A percentile compares a stretch with the other conserved stretches of the same genome.
Evolutionary conservation across 1,284 basidiomycete genomes (phyloP).

Genomic region (Apiotrichum siamense): DNA sequence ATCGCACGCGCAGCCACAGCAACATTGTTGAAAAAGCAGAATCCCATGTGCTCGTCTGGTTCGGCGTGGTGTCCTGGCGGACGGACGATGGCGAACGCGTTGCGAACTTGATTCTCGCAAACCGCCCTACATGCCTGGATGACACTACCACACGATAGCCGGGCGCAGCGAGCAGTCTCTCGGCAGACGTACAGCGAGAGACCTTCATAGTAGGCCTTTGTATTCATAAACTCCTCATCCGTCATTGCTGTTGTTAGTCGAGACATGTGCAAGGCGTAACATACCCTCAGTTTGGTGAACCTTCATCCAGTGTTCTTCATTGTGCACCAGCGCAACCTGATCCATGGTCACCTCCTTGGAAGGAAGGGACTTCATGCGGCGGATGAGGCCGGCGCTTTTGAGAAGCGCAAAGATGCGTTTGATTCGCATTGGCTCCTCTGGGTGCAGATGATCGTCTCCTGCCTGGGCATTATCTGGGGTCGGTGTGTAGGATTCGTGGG

Average conservation of each 20-base stretch:
- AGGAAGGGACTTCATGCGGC: constrained; percentile 70
- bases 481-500: constrained; percentile 41
- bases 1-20: constrained; percentile 81
- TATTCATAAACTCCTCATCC: constrained; percentile 64
- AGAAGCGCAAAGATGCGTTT: constrained; percentile 68
- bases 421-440: constrained; percentile 84
- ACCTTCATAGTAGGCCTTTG: constrained; percentile 73
- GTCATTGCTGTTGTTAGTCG: constrained; percentile 56
- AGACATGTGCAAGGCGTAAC: constrained; percentile 4
- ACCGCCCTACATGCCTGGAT: constrained; percentile 86
- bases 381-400: constrained; percentile 56
- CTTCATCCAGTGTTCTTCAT: constrained; percentile 82
- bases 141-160: constrained; percentile 87
- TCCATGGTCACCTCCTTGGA: constrained; percentile 66
- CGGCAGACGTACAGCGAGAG: constrained; percentile 88
- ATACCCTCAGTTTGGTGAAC: constrained; percentile 57
- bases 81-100: constrained; percentile 89
- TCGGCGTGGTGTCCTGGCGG: constrained; percentile 99
- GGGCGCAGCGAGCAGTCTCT: constrained; percentile 75
- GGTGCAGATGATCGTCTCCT: constrained; percentile 55
- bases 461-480: constrained; percentile 43
- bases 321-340: constrained; percentile 84
- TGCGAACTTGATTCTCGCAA: constrained; percentile 70
- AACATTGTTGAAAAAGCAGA: constrained; percentile 99
- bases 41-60: constrained; percentile 95